Conservation (phyloP, 768 basidiomycete genomes). For the Lactifluus pinguis region DNA sequence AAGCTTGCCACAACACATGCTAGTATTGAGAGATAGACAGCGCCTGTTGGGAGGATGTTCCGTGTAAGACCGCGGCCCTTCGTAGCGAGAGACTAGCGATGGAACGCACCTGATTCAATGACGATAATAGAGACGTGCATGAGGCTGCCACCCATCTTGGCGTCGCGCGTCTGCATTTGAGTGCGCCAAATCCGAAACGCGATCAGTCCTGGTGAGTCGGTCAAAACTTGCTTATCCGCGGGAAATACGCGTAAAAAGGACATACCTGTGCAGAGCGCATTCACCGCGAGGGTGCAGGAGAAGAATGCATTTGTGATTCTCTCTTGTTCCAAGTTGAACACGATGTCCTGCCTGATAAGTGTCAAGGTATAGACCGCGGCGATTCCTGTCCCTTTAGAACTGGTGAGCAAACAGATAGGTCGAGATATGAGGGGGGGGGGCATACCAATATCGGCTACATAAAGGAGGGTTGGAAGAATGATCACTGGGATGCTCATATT, state of each 20-base stretch:
- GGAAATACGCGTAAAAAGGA: background rate
- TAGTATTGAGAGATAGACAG: slow-evolving; percentile 8
- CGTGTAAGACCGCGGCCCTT: background rate
- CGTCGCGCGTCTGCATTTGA: slow-evolving; percentile 12
- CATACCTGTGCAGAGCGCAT: slow-evolving; percentile 13
- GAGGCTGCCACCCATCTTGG: slow-evolving; percentile 16
- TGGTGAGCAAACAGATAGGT: background rate
- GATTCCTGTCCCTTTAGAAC: slow-evolving; percentile 6
- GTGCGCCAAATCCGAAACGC: slow-evolving; percentile 16
- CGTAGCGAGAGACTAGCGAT: background rate
- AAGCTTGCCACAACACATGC: slow-evolving; percentile 5
- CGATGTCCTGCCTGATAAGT: background rate
- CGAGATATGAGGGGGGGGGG: background rate
- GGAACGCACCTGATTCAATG: slow-evolving; percentile 14
- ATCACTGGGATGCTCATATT: slow-evolving; percentile 3
- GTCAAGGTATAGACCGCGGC: slow-evolving; percentile 5
- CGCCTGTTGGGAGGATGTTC: slow-evolving; percentile 4
- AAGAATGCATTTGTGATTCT: slow-evolving; percentile 15
- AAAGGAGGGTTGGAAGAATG: slow-evolving; percentile 7
- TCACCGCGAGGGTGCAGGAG: slow-evolving; percentile 15
- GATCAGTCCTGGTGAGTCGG: slow-evolving; percentile 4
- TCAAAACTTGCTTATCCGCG: background rate
- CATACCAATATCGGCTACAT: slow-evolving; percentile 14
- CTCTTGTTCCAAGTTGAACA: slow-evolving; percentile 10
- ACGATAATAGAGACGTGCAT: slow-evolving; percentile 10